phyloP scores from a whole-genome alignment of 83 land plant genomes.

The Larix sibirica region DNA sequence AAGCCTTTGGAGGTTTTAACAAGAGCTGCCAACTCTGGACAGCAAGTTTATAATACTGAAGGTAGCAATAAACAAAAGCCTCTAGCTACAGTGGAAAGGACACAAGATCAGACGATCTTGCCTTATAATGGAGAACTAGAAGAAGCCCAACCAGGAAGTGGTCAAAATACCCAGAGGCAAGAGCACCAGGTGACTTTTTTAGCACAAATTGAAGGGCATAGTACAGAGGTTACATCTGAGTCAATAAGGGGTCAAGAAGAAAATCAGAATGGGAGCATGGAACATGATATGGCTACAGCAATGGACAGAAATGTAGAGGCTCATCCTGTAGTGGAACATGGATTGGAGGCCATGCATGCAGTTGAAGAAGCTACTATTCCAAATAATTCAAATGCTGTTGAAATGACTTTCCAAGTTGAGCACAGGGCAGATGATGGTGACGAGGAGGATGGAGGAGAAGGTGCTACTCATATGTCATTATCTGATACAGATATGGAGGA shows the following conservation, averaged over 20 bases:
- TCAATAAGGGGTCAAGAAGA: constrained; percentile 27
- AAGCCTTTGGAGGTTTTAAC: constrained; percentile 42
- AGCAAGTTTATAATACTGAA: constrained; percentile 20
- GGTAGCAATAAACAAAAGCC: constrained; percentile 18
- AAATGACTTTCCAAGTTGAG: constrained; percentile 28
- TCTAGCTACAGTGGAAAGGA: too few relatives aligned
- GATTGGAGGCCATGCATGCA: constrained; percentile 60
- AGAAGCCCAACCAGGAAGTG: constrained; percentile 1
- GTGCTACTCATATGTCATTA: constrained; percentile 43
- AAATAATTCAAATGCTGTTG: constrained; percentile 28
- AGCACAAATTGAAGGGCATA: constrained; percentile 20
- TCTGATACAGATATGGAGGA: constrained; percentile 59
- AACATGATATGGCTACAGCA: constrained; percentile 36
- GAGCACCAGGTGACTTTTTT: constrained; percentile 15
- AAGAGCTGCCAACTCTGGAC: constrained; percentile 21
- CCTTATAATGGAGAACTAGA: too few relatives aligned
- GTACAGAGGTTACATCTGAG: constrained; percentile 14
- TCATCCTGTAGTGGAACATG: constrained; percentile 31
- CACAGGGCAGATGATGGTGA: constrained; percentile 30
- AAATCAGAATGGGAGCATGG: constrained; percentile 22
- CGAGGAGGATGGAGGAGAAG: constrained; percentile 43
- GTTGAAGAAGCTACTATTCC: constrained; percentile 30
- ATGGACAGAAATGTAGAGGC: constrained; percentile 22
- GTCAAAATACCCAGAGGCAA: constrained; percentile 14
- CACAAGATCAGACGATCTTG: too few relatives aligned